Conservation (phyloP, 257 asterid species). For the Solanum arcanum region DNA sequence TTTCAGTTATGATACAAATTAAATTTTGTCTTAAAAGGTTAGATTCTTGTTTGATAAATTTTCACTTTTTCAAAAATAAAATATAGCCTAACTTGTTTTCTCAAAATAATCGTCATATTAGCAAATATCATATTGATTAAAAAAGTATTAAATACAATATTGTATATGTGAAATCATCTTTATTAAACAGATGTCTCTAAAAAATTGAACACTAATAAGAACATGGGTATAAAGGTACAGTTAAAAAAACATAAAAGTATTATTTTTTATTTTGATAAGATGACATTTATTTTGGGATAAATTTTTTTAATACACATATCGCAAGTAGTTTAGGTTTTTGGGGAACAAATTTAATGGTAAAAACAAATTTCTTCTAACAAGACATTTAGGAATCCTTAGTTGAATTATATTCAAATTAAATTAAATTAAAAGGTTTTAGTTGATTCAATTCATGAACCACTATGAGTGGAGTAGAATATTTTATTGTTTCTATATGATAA, state of each 20-base stretch:
- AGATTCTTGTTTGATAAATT: neutral
- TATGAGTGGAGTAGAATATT: neutral
- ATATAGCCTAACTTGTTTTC: neutral
- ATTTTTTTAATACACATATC: no score
- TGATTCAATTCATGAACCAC: neutral
- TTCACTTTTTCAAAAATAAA: neutral
- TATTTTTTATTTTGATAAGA: no score
- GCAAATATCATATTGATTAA: no score
- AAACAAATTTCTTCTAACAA: no score
- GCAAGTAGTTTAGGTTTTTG: no score
- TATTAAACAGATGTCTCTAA: no score
- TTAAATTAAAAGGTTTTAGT: neutral
- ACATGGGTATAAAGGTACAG: no score
- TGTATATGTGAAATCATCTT: no score
- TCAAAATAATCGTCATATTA: no score
- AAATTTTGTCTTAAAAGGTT: neutral
- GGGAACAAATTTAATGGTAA: neutral
- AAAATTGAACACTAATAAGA: neutral
- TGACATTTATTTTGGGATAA: neutral
- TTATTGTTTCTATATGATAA: neutral
- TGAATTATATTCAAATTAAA: neutral
- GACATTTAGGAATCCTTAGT: no score
- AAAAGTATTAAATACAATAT: no score
- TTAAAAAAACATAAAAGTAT: neutral
- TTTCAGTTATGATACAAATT: neutral